Base-by-base conservation (phyloP, 2,329 filamentous ascomycete genomes). In the Phaeosphaeriaceae sp. region DNA sequence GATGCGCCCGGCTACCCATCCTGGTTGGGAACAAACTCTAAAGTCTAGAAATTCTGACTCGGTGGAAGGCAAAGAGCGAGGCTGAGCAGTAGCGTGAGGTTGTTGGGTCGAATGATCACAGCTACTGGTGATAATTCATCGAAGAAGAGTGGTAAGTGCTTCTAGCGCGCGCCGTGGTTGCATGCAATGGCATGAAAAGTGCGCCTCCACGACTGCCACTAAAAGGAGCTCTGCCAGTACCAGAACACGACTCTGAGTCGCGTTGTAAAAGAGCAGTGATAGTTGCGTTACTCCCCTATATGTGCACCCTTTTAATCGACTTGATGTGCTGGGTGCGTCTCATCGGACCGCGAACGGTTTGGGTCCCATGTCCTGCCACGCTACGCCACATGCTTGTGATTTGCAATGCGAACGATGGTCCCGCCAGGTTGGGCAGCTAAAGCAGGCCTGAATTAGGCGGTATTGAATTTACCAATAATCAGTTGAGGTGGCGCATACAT, bases 361-460 rank as follows among this genome's bases (percentile, higher is more conserved):
- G 15, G 33, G 32, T 16, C 12, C n/a, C 13, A 15, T 17, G 17
- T 15, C 12, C 32, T 46, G 46, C 39, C 51, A 54, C 48, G 48
- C 50, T 18, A 47, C 48, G 40, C 32, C 40, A 42, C 15, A n/a
- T 26, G 26, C 21, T 28, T 15, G 37, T 38, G 56, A 53, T 55
- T 47, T 49, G 52, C 56, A 56, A 43, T 51, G 54, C 51, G 57
- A 61, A 55, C 55, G 50, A 52, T 46, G 41, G 55, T 50, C 60
- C 61, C 61, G 52, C 52, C 52, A 46, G 42, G 40, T 47, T 53
- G 59, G 57, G 23, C 32, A 32, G 12, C 42, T 46, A 41, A 43
- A 41, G 37, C 46, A 32, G 26, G 30, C 26, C 47, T 46, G 48
- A 48, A 37, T 52, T 35, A 41, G 23, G 23, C 21, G 37, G 60